Evolutionary conservation across 352 stramenopile species (phyloP).

Genomic region (Pythium vanterpoolii): DNA sequence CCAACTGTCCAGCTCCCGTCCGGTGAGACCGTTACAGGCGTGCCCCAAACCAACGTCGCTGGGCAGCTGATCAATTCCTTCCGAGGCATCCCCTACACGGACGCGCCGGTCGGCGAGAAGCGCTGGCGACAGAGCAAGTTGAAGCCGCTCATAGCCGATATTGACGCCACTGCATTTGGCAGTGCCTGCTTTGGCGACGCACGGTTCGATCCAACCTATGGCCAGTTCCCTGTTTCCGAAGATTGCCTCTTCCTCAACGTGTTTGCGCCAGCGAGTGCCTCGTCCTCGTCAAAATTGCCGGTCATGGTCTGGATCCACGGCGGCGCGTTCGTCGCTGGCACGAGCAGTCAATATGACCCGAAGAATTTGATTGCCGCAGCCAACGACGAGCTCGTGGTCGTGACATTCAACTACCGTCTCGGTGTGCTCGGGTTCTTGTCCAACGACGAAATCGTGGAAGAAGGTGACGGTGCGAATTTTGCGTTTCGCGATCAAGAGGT

Average conservation of each 20-base stretch:
- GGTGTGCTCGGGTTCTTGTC: conserved; percentile 28
- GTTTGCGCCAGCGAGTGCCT: conserved; percentile 24
- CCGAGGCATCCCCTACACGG: conserved; percentile 7
- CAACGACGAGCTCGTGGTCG: conserved; percentile 27
- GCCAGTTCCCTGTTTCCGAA: conserved; percentile 8
- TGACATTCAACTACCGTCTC: conserved; percentile 38
- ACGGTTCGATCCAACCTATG: not conserved
- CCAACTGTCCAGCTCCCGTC: no score
- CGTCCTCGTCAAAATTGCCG: conserved; percentile 24
- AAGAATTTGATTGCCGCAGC: conserved; percentile 5
- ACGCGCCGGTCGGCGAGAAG: not conserved
- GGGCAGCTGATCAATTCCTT: no score
- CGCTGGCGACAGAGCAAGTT: conserved; percentile 12
- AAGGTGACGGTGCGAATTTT: conserved; percentile 21
- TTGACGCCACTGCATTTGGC: conserved; percentile 5
- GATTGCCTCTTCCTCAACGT: conserved; percentile 42
- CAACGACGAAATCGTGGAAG: not conserved
- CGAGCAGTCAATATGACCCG: not conserved
- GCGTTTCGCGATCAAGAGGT: conserved; percentile 27
- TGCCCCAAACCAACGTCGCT: no score
- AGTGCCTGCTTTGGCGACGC: not conserved
- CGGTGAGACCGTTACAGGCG: no score
- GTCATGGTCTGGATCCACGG: conserved; percentile 38
- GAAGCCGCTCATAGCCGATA: conserved; percentile 1
- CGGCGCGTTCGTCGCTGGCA: conserved; percentile 25